Percentiles rank a stretch among this genome's conserved stretches.
Conservation (phyloP, 352 stramenopile species). For the Phytophthora chlamydospora region DNA sequence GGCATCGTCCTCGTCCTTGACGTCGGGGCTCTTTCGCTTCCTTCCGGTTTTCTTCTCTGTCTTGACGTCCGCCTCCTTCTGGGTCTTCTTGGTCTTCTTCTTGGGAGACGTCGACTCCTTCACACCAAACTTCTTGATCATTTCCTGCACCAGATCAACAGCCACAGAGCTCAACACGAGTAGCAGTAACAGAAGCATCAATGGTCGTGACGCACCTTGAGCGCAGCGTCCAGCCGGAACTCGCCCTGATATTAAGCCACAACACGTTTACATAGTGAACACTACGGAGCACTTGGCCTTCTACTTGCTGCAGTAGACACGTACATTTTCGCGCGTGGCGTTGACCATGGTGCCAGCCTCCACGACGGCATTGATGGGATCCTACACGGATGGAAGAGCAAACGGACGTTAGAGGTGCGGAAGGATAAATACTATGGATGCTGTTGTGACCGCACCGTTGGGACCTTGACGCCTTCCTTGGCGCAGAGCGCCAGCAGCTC, state of each 20-base stretch:
- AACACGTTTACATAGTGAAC: slow-evolving; percentile 1
- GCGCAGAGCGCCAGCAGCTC: slow-evolving; percentile 83
- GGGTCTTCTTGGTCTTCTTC: slow-evolving; percentile 72
- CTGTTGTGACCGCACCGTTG: slow-evolving; percentile 51
- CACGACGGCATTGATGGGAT: slow-evolving; percentile 81
- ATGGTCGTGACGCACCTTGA: slow-evolving; percentile 45
- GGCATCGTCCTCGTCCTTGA: slow-evolving; percentile 33
- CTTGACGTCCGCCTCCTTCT: slow-evolving; percentile 25
- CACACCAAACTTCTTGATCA: slow-evolving; percentile 81
- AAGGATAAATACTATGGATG: not conserved
- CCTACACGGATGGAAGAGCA: slow-evolving; percentile 25
- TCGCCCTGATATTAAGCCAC: slow-evolving; percentile 48
- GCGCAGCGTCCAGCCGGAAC: slow-evolving; percentile 73
- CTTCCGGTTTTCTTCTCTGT: slow-evolving; percentile 44
- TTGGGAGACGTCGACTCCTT: slow-evolving; percentile 43
- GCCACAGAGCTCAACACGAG: too few relatives aligned
- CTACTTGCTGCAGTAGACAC: slow-evolving; percentile 9
- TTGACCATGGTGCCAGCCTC: slow-evolving; percentile 88
- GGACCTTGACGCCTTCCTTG: slow-evolving; percentile 78
- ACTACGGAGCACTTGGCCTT: not conserved
- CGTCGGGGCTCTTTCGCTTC: slow-evolving; percentile 34
- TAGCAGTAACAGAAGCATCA: not conserved
- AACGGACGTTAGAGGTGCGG: not conserved
- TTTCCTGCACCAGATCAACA: slow-evolving; percentile 66
- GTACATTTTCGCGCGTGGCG: slow-evolving; percentile 76